Evolutionary conservation across 2,329 filamentous ascomycete genomes (phyloP).

Genomic region (Aspergillus amoenus): DNA sequence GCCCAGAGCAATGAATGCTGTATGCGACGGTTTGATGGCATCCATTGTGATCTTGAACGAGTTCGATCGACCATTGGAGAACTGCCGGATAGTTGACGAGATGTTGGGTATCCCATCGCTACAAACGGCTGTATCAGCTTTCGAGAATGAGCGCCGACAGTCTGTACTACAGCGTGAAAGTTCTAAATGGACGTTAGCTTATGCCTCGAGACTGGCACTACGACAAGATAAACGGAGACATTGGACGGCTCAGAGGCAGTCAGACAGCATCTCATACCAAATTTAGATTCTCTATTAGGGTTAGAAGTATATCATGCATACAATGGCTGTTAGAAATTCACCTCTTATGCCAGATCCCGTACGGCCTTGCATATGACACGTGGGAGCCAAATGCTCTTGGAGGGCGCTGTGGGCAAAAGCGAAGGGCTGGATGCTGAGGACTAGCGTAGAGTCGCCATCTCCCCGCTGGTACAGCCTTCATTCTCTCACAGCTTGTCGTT

Average conservation of each 20-base stretch:
- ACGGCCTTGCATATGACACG: conserved; percentile 4
- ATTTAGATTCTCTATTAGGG: conserved; percentile 14
- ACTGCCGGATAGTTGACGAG: not conserved
- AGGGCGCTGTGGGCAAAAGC: not conserved
- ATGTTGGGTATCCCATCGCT: conserved; percentile 9
- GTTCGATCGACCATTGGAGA: conserved; percentile 13
- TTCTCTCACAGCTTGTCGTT: conserved; percentile 1
- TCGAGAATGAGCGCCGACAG: not conserved
- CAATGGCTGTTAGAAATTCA: conserved; percentile 14
- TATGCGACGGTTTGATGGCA: conserved; percentile 27
- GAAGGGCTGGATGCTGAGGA: conserved; percentile 4
- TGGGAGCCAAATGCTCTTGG: not conserved
- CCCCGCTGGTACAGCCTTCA: conserved; percentile 7
- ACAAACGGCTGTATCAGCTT: not conserved
- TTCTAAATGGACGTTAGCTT: not conserved
- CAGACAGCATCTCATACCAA: conserved; percentile 11
- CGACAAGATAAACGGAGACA: not conserved
- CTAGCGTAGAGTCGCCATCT: conserved; percentile 17
- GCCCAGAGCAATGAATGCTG: conserved; percentile 81
- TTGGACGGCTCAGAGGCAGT: not conserved
- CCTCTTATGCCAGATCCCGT: conserved; percentile 16
- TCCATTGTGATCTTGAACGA: conserved; percentile 20
- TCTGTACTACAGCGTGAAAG: not conserved
- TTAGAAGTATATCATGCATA: conserved; percentile 1
- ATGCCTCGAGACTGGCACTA: not conserved